Evolutionary conservation across 306 rosid genomes (phyloP).

Genomic region (Luffa acutangula): DNA sequence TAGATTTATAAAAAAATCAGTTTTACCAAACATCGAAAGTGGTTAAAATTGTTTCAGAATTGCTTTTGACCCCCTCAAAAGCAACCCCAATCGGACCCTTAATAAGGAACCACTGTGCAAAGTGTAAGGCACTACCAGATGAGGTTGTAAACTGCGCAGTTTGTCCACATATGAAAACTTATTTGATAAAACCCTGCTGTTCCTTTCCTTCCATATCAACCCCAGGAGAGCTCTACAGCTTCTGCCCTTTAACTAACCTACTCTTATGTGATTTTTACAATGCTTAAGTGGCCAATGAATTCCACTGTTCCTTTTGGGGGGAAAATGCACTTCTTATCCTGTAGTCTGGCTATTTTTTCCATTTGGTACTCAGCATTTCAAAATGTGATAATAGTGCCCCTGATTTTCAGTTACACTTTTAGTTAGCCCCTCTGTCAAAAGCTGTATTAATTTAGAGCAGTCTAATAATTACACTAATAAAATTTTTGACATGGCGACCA

Average conservation of each 20-base stretch:
- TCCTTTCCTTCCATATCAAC: too few species aligned
- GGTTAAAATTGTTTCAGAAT: too few species aligned
- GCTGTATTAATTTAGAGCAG: neutral
- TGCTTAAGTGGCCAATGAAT: neutral
- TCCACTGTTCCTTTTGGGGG: neutral
- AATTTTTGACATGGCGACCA: neutral
- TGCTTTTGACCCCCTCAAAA: too few species aligned
- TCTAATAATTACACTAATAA: neutral
- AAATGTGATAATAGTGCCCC: neutral
- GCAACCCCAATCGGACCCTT: too few species aligned
- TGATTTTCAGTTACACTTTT: neutral
- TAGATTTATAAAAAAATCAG: too few species aligned
- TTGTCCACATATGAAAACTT: too few species aligned
- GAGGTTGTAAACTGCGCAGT: too few species aligned
- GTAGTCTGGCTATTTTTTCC: neutral
- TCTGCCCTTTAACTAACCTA: neutral
- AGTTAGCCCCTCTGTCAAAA: neutral
- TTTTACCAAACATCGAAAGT: too few species aligned
- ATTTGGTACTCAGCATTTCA: neutral
- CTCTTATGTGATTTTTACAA: neutral
- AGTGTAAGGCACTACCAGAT: too few species aligned
- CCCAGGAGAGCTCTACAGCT: neutral
- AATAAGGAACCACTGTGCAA: too few species aligned
- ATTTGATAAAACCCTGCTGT: too few species aligned
- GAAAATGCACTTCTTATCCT: neutral